These are phyloP conservation scores for Penicillium tannophilum DNA, from an alignment of 495 filamentous ascomycete genomes.

Conservation along the genomic window DNA sequence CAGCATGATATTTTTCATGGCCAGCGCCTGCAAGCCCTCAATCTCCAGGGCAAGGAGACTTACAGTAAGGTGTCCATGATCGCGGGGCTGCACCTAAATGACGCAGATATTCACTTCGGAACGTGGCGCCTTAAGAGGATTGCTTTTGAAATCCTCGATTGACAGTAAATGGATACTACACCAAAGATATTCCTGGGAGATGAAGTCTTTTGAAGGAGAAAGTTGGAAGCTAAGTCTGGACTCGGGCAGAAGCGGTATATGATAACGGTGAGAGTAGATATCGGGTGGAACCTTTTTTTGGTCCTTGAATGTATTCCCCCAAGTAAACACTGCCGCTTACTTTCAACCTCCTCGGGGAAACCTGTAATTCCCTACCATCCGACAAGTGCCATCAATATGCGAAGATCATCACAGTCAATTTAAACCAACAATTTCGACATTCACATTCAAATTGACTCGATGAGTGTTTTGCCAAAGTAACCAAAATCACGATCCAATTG, in stretches of 20 bases:
- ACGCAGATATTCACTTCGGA: constrained; percentile 2
- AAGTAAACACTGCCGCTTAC: background rate
- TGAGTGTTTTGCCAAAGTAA: background rate
- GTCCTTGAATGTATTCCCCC: background rate
- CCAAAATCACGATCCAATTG: background rate
- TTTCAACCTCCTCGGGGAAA: background rate
- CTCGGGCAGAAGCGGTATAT: constrained; percentile 22
- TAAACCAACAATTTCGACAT: background rate
- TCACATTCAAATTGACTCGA: background rate
- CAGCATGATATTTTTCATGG: background rate
- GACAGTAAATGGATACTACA: background rate
- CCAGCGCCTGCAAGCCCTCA: background rate
- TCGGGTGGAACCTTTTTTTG: constrained; percentile 19
- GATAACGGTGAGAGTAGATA: constrained; percentile 24
- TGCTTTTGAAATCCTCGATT: background rate
- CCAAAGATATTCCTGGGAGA: background rate
- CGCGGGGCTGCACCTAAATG: constrained; percentile 19
- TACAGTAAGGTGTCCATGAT: constrained; percentile 82
- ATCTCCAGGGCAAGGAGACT: constrained; percentile 29
- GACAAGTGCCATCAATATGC: no score
- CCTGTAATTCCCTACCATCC: background rate
- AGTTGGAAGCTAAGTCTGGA: constrained; percentile 8
- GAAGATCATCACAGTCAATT: background rate
- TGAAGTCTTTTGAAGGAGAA: background rate
- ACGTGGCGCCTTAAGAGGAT: background rate